These are phyloP conservation scores for Scedosporium aurantiacum DNA, from an alignment of 2,329 filamentous ascomycete species.

Conservation along the genomic window DNA sequence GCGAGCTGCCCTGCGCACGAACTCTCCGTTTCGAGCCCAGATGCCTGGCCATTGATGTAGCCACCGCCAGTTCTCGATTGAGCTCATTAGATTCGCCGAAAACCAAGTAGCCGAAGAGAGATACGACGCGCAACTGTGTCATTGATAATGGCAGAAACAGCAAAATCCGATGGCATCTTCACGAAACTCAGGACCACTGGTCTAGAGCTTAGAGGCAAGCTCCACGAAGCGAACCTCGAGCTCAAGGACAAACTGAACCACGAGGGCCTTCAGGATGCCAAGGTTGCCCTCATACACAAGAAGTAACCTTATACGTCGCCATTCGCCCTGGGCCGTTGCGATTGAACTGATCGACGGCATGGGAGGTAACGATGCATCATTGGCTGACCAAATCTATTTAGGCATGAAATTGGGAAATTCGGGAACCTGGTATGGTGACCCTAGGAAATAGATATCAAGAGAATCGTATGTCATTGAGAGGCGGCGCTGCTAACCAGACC, in stretches of 20 bases:
- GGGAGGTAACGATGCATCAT: background rate
- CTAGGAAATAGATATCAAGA: background rate
- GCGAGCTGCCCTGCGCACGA: no score
- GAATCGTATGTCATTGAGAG: background rate
- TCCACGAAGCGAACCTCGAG: conserved; percentile 32
- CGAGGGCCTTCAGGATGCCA: conserved; percentile 37
- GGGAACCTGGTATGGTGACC: conserved; percentile 41
- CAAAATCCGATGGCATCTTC: background rate
- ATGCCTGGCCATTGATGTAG: no score
- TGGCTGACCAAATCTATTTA: conserved; percentile 10
- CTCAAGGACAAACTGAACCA: background rate
- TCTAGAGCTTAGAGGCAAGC: conserved; percentile 41
- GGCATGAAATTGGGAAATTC: conserved; percentile 50
- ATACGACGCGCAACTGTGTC: no score
- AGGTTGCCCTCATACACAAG: conserved; percentile 45
- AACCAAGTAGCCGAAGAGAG: no score
- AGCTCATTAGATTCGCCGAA: no score
- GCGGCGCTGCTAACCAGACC: background rate
- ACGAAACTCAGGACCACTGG: background rate
- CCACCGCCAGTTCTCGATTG: no score
- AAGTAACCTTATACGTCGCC: conserved; percentile 31
- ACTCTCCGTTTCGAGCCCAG: no score
- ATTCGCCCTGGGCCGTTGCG: background rate
- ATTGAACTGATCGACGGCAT: no score
- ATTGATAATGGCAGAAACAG: background rate